Base-by-base conservation (phyloP, 2,329 filamentous ascomycete genomes). In the Clathrospora elynae region DNA sequence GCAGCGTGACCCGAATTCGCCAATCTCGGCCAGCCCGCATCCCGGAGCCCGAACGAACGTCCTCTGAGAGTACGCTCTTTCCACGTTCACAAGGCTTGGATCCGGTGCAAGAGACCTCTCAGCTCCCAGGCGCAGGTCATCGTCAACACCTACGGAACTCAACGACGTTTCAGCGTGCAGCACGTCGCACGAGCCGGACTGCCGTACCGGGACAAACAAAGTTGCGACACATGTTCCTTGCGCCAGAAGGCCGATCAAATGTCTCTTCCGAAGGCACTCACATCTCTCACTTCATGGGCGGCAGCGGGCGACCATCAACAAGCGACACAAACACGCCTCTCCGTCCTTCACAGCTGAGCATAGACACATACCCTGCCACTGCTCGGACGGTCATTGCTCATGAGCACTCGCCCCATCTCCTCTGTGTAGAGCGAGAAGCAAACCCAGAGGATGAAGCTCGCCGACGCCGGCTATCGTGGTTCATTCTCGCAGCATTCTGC, bases 171-270 rank as follows among this genome's bases (percentile, higher is more conserved):
- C 44, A 51, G 23, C 47, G 42, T 34, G 22, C 43, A 20, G 28
- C 33, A 13, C 55, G 60, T 20, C 57, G 57, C 7, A 23, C 43
- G 8, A 62, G 61, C 28, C 62, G 65, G 32, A 35, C 66, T 23
- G 61, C 65, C 16, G 66, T 69, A 6, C 50, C 53, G 12, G 62
- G 65, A 6, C 66, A 69, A 40, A 69, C 65, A 2, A 67, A 60
- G 38, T 49, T 69, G 2, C 53, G 64, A 11, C 59, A 66, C 8
- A 69, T 69, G 66, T 51, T 64, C 2, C 62, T 69, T 14, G 55
- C 63, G 4, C 52, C 64, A 8, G 58, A 59, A 30, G 43, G 42
- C 22, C 50, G 55, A 24, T 58, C 53, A 6, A 51, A 49, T 4
- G 36, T 51, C 10, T 61, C 59, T 2, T 57, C 51, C 20, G 42